These are phyloP conservation scores for Zostera marina DNA, from an alignment of 116 monocot species.

Conservation along the genomic window DNA sequence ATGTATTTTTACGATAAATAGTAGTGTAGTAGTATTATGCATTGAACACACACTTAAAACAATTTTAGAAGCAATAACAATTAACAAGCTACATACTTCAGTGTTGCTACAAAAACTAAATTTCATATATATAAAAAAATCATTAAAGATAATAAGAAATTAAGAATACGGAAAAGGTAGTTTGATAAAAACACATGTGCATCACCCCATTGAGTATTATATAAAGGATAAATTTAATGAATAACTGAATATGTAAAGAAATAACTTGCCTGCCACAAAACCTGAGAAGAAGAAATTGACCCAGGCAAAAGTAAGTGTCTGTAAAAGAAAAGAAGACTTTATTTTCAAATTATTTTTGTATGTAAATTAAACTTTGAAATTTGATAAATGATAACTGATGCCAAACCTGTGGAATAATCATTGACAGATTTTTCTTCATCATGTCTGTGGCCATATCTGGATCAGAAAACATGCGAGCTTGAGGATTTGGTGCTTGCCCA, in stretches of 20 bases:
- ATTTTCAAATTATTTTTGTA: neutral
- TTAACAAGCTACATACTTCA: too few relatives aligned
- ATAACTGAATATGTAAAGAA: slow-evolving; percentile 1
- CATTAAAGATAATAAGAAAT: too few relatives aligned
- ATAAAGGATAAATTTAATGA: neutral
- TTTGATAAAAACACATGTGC: too few relatives aligned
- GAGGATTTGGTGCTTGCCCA: slow-evolving; percentile 77
- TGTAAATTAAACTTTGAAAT: too few relatives aligned
- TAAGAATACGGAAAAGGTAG: too few relatives aligned
- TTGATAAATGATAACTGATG: neutral
- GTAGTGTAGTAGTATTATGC: too few relatives aligned
- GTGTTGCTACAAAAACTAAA: too few relatives aligned
- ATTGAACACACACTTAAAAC: too few relatives aligned
- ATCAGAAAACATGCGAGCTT: slow-evolving; percentile 99
- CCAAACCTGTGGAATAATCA: slow-evolving; percentile 92
- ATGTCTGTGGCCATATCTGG: slow-evolving; percentile 99
- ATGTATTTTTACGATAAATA: slow-evolving; percentile 1
- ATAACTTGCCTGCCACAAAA: slow-evolving; percentile 78
- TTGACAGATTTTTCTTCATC: slow-evolving; percentile 99
- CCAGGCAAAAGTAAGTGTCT: slow-evolving; percentile 99
- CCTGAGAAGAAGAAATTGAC: slow-evolving; percentile 99
- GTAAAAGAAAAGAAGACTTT: slow-evolving; percentile 9
- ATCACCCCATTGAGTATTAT: too few relatives aligned
- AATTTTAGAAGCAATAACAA: too few relatives aligned
- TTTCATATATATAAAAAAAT: too few relatives aligned